phyloP scores from a whole-genome alignment of 163 green algal genomes.

The Volvox carteri region DNA sequence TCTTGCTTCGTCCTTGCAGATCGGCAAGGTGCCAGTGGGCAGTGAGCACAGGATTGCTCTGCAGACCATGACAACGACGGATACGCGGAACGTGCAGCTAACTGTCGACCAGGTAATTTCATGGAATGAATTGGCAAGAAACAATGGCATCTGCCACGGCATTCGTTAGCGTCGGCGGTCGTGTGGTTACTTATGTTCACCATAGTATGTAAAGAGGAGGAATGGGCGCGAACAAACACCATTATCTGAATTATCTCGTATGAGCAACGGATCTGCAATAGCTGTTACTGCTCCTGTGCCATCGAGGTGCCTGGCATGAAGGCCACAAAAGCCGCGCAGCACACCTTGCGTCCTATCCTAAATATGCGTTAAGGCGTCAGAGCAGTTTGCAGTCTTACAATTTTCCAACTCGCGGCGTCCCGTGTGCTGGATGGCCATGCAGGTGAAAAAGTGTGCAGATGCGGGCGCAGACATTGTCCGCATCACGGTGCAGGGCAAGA shows the following conservation, averaged over 20 bases:
- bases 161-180: background rate
- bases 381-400: no score
- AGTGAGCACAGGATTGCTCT: conserved; percentile 94
- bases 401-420: background rate
- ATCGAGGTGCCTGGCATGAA: no score
- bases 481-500: conserved; percentile 97
- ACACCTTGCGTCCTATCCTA: no score
- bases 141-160: background rate
- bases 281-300: background rate
- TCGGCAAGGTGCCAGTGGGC: conserved; percentile 94
- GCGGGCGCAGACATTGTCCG: conserved; percentile 96
- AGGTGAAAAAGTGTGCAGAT: conserved; percentile 99
- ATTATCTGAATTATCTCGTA: background rate
- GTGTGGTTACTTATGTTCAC: background rate
- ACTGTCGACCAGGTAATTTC: conserved; percentile 93
- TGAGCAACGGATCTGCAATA: background rate
- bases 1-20: conserved; percentile 69
- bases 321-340: no score
- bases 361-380: no score
- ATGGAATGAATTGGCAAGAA: background rate
- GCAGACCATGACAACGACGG: conserved; percentile 99
- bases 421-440: background rate
- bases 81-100: conserved; percentile 92
- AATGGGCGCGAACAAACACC: background rate
- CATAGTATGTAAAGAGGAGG: background rate